Evolutionary conservation across 768 basidiomycete genomes (phyloP).

Genomic region (Boletus patriciae): DNA sequence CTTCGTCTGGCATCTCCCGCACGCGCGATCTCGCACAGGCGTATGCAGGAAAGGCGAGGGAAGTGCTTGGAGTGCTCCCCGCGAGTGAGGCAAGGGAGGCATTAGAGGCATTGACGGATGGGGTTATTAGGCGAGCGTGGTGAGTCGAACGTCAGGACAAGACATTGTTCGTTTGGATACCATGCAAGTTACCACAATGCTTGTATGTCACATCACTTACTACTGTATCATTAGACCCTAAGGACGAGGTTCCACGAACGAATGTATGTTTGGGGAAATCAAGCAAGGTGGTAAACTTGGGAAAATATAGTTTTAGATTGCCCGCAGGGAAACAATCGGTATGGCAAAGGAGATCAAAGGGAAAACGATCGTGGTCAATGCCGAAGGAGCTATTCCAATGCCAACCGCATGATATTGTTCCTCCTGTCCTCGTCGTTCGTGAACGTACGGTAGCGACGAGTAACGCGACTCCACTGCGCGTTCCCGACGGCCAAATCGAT

Average conservation of each 20-base stretch:
- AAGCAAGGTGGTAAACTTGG: no score
- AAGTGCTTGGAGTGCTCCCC: conserved; percentile 68
- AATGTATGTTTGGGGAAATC: no score
- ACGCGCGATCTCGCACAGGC: conserved; percentile 73
- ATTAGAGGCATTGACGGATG: conserved; percentile 69
- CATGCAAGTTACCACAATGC: no score
- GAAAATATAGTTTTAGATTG: no score
- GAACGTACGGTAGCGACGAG: conserved; percentile 12
- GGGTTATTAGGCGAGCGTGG: conserved; percentile 61
- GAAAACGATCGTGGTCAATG: no score
- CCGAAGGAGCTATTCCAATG: background rate
- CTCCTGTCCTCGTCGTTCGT: conserved; percentile 10
- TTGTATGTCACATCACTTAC: no score
- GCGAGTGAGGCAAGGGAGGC: conserved; percentile 78
- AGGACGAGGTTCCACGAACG: no score
- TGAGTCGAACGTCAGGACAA: no score
- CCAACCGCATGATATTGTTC: background rate
- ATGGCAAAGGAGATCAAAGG: no score
- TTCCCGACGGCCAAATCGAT: conserved; percentile 7
- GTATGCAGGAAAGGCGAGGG: conserved; percentile 76
- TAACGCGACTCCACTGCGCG: conserved; percentile 14
- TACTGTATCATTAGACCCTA: no score
- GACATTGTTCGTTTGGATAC: background rate
- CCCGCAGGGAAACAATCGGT: no score
- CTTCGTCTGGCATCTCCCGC: conserved; percentile 73